Evolutionary conservation across 1,284 basidiomycete genomes (phyloP), one percentile per base, ranked within the genome.

Genomic region (Melampsora americana): DNA sequence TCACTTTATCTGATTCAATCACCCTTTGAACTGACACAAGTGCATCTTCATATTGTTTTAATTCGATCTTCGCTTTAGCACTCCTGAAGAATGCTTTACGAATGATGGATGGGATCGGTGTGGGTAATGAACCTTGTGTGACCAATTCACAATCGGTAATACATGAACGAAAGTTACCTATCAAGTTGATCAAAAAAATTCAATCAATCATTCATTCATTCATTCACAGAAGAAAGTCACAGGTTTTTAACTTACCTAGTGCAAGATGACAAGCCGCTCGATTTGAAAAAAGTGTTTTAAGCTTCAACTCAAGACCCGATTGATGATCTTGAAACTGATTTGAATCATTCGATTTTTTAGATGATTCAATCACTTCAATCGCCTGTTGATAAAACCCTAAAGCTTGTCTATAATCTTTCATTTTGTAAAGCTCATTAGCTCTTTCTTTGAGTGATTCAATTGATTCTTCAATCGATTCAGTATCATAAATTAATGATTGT

Each of bases 221-320:
- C 46, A 61, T 32, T 28, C 26, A 23, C 9, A n/a, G n/a, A n/a
- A n/a, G n/a, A n/a, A n/a, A n/a, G n/a, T n/a, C n/a, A n/a, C n/a
- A n/a, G n/a, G n/a, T n/a, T n/a, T n/a, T n/a, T n/a, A n/a, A n/a
- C 70, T 23, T 46, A 67, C 72, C 72, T 20, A 74, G 56, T 32
- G 72, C 30, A 67, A 74, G 72, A 74, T 74, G 72, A 44, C 72
- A 74, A n/a, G 72, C 72, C 32, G 72, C 72, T 23, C 72, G 64
- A 42, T 74, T 74, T 18, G 72, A 66, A 18, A 53, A 48, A 50
- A 74, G 42, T 9, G 65, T 66, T 26, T 46, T 59, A 23, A 26
- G 20, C 2, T 46, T 30, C 28, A 56, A 16, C 44, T 66, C 35
- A 44, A 64, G 65, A n/a, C 66, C n/a, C 0, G 35, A 28, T n/a